phyloP scores from a whole-genome alignment of 192 early-diverging fungal genomes.

The Backusella parvicylindrica region DNA sequence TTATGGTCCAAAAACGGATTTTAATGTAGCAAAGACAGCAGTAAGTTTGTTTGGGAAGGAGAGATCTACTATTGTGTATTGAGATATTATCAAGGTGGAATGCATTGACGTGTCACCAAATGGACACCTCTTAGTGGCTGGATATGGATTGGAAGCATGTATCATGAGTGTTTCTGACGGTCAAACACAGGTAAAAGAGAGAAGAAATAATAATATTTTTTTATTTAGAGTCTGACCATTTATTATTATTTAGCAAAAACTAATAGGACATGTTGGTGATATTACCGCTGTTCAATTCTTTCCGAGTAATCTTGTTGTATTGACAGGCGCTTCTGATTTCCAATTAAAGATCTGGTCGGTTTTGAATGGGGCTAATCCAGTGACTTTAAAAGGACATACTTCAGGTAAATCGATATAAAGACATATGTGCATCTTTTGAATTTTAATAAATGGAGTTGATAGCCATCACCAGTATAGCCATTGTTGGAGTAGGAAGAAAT shows the following conservation, averaged over 20 bases:
- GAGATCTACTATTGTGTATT: not conserved
- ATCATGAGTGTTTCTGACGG: constrained; percentile 41
- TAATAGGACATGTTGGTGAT: constrained; percentile 67
- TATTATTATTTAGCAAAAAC: constrained; percentile 30
- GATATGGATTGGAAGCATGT: constrained; percentile 33
- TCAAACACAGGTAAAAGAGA: constrained; percentile 31
- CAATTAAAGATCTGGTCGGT: constrained; percentile 73
- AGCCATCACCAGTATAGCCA: constrained; percentile 60
- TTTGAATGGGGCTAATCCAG: constrained; percentile 69
- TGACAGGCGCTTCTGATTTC: constrained; percentile 68
- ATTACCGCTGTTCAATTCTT: constrained; percentile 67
- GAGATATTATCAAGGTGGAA: constrained; percentile 23
- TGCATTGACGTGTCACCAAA: constrained; percentile 48
- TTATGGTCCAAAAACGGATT: constrained; percentile 33
- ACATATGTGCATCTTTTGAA: not conserved
- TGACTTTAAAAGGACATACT: constrained; percentile 67
- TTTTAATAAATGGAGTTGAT: no score
- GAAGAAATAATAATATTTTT: no score
- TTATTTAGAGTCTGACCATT: not conserved
- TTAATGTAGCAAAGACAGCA: constrained; percentile 2
- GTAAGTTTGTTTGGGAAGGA: not conserved
- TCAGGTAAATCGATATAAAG: constrained; percentile 29
- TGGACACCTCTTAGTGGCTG: constrained; percentile 42
- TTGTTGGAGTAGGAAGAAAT: constrained; percentile 63
- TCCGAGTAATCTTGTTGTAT: constrained; percentile 67